A percentile compares a stretch with the other conserved stretches of the same genome.
phyloP scores from a whole-genome alignment of 2,329 filamentous ascomycete genomes.

The Aspergillus sp. region DNA sequence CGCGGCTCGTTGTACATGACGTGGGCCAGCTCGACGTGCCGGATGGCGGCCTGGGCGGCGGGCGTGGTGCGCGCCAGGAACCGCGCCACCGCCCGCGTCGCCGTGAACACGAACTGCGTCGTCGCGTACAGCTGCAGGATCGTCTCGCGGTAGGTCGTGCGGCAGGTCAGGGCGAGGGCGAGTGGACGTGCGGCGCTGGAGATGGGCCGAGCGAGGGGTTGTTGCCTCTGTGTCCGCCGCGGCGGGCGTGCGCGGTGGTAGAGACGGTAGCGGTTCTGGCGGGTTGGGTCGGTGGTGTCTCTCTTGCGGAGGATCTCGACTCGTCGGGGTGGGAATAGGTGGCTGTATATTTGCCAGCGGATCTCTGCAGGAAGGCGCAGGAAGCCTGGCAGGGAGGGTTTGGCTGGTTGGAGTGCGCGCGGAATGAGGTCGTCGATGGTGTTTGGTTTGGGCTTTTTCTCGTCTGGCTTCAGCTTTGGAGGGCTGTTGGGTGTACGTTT shows the following conservation, averaged over 20 bases:
- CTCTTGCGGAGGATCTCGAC: slow-evolving; percentile 29
- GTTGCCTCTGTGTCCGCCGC: slow-evolving; percentile 11
- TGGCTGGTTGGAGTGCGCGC: not conserved
- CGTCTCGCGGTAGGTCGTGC: slow-evolving; percentile 61
- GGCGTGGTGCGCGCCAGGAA: slow-evolving; percentile 48
- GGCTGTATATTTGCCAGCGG: slow-evolving; percentile 65
- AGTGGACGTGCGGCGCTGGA: slow-evolving; percentile 31
- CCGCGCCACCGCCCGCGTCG: slow-evolving; percentile 10
- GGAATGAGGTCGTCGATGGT: not conserved
- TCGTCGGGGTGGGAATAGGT: slow-evolving; percentile 51
- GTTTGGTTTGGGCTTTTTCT: not conserved
- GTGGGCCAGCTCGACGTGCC: slow-evolving; percentile 22
- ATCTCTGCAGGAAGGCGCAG: slow-evolving; percentile 67
- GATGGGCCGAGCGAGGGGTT: not conserved
- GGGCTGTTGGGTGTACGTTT: too few species aligned
- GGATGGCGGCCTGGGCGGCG: slow-evolving; percentile 56
- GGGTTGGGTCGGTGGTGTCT: slow-evolving; percentile 54
- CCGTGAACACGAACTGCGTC: slow-evolving; percentile 23
- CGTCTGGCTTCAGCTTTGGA: too few species aligned
- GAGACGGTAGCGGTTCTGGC: slow-evolving; percentile 60
- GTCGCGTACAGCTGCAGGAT: slow-evolving; percentile 60
- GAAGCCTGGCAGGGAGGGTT: slow-evolving; percentile 53
- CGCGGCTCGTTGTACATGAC: slow-evolving; percentile 24
- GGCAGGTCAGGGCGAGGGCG: slow-evolving; percentile 59
- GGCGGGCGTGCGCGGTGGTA: slow-evolving; percentile 52